Evolutionary conservation across 1,139 yeast genomes (phyloP), one percentile per base, ranked within the genome.

Genomic region (Scheffersomyces titani): DNA sequence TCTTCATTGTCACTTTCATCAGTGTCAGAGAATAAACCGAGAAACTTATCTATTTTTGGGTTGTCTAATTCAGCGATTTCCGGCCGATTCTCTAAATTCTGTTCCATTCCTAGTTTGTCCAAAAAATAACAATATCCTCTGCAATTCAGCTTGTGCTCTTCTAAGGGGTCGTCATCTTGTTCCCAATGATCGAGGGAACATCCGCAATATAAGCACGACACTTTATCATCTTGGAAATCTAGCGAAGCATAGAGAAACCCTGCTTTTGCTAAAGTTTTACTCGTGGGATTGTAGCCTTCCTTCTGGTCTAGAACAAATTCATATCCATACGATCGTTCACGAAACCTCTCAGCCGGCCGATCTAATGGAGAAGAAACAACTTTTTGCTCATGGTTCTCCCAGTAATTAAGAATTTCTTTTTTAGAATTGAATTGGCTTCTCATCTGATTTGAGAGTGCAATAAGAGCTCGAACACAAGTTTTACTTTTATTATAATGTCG

Each of bases 181-280:
- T 85, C 91, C 97, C 97, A 91, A 4, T 86, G 87, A 61, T 87
- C 91, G 20, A 91, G 74, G 1, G 87, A 78, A 19, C 86, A 75
- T 6, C 83, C 87, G 70, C 97, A 91, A 65, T 88, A 89, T 59
- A 87, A 78, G 64, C 97, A 91, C 13, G 82, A 78, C 0, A 85
- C 90, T n/a, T 84, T 73, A 66, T 90, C 96, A 61, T 87, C 90
- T 22, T 71, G 77, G 2, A 63, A 62, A 3, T 74, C 71, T 16
- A 70, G 61, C 0, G 88, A 83, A 16, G 80, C 70, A 61, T 77
- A 83, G 54, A 79, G 78, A 61, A 87, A 85, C 1, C 91, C 90
- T 11, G 87, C 86, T 49, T 70, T 69, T 0, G 85, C 80, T 65
- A 86, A 63, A 6, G 66, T 56, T 51, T 57, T 70, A 66, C 66